Evolutionary conservation across 2,329 filamentous ascomycete genomes (phyloP).

Genomic region (Pseudopithomyces chartarum): DNA sequence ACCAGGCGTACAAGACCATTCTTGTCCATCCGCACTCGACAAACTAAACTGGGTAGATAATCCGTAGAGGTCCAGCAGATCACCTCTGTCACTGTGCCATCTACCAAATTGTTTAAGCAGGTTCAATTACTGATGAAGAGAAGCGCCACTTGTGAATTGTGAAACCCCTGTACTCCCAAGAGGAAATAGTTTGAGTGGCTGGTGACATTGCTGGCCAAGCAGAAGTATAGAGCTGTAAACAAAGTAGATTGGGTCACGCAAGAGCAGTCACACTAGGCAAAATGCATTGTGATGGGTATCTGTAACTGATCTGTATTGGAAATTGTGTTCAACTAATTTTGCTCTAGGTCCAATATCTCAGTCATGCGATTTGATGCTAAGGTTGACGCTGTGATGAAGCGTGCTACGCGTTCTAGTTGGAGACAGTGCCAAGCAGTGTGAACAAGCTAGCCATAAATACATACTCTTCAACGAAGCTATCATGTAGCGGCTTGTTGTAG

Average conservation of each 20-base stretch:
- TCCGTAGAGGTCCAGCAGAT: neutral
- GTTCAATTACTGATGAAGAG: neutral
- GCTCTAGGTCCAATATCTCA: neutral
- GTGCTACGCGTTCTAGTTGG: neutral
- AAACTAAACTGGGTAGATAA: neutral
- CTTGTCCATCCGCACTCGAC: neutral
- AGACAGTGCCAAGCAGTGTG: neutral
- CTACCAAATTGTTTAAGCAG: neutral
- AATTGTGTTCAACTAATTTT: neutral
- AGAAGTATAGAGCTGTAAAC: conserved; percentile 3
- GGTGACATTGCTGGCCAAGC: neutral
- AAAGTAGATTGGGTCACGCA: conserved; percentile 4
- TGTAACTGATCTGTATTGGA: neutral
- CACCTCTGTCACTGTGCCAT: conserved; percentile 2
- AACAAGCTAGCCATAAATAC: neutral
- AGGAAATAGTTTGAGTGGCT: neutral
- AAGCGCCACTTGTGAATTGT: neutral
- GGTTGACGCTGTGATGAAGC: neutral
- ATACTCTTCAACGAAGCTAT: neutral
- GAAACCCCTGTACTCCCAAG: neutral
- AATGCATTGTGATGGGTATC: conserved; percentile 2
- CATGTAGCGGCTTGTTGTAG: neutral
- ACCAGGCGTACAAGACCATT: neutral
- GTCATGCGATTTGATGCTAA: neutral
- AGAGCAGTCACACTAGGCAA: neutral